These are phyloP conservation scores for Diaporthe nobilis DNA, from an alignment of 2,329 filamentous ascomycete genomes.

Conservation along the genomic window DNA sequence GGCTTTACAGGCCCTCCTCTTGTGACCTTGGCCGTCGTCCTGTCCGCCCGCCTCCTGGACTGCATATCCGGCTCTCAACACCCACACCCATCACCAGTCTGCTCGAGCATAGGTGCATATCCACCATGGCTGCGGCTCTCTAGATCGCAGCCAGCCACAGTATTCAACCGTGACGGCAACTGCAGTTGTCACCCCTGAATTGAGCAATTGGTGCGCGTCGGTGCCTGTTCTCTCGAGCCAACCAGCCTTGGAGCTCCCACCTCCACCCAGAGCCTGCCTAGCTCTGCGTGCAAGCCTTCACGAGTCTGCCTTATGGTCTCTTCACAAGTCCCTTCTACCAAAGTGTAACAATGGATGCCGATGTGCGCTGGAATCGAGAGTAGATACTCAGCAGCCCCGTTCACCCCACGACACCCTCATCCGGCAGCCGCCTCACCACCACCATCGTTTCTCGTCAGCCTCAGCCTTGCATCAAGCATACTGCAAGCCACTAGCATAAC, in stretches of 20 bases:
- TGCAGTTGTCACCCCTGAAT: conserved; percentile 24
- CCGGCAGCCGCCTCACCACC: neutral
- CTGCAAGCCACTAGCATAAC: neutral
- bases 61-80: conserved; percentile 13
- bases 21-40: conserved; percentile 36
- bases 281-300: conserved; percentile 25
- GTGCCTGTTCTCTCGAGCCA: conserved; percentile 37
- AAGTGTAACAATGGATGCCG: conserved; percentile 53
- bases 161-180: conserved; percentile 21
- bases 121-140: conserved; percentile 36
- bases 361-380: conserved; percentile 53
- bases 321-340: conserved; percentile 22
- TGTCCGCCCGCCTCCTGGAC: conserved; percentile 25
- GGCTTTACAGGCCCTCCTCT: conserved; percentile 8
- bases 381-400: conserved; percentile 42
- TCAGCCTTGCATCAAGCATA: neutral
- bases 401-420: conserved; percentile 17
- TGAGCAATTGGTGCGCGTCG: conserved; percentile 38
- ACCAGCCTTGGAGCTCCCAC: conserved; percentile 32
- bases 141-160: conserved; percentile 37
- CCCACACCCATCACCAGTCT: neutral
- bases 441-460: neutral
- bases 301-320: conserved; percentile 37
- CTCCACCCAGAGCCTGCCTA: conserved; percentile 40
- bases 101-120: conserved; percentile 21